Conservation (phyloP, 2,329 filamentous ascomycete species). For the Aspergillus latus region DNA sequence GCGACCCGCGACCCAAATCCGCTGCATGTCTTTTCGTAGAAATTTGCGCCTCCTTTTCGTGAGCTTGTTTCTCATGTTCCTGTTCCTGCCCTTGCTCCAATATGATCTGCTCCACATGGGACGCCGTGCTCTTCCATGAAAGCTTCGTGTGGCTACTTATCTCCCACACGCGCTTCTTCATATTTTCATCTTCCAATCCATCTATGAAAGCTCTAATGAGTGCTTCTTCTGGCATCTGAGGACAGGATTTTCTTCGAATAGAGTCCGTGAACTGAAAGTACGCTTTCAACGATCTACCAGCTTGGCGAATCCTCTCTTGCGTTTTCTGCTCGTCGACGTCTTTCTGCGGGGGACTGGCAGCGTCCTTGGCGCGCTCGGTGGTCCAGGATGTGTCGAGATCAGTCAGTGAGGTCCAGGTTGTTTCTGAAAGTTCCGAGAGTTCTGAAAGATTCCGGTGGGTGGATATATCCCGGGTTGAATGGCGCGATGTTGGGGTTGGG, state of each 20-base stretch:
- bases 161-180: conserved; percentile 23
- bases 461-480: neutral
- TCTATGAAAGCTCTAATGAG: conserved; percentile 34
- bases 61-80: neutral
- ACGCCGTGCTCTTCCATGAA: conserved; percentile 25
- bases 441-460: conserved; percentile 2
- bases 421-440: conserved; percentile 15
- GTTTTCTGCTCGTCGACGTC: neutral
- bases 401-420: conserved; percentile 14
- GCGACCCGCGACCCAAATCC: neutral
- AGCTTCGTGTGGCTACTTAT: conserved; percentile 27
- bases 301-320: neutral
- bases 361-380: neutral
- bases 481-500: neutral
- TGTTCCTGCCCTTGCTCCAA: neutral
- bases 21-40: neutral
- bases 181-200: conserved; percentile 27
- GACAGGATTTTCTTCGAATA: conserved; percentile 19
- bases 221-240: conserved; percentile 19
- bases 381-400: neutral
- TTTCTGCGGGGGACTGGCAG: neutral
- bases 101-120: conserved; percentile 13
- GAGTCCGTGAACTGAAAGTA: conserved; percentile 29
- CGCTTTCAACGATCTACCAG: conserved; percentile 18
- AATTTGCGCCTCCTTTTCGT: neutral